Percentiles rank a stretch among this genome's conserved stretches.
phyloP scores from a whole-genome alignment of 2,329 filamentous ascomycete genomes.

The Verruconis gallopava region DNA sequence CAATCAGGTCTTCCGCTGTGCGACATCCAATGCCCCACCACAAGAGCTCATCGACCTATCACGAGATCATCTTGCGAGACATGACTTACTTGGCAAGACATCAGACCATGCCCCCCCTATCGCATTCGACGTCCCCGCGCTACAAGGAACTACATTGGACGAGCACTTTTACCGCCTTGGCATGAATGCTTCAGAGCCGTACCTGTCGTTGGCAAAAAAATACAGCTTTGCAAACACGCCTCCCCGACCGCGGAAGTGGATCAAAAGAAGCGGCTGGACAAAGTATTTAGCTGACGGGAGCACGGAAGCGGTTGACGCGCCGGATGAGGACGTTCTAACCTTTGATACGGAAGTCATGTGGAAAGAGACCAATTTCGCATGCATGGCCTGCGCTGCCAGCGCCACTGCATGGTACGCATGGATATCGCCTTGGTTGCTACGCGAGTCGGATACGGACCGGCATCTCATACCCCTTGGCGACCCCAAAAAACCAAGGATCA shows the following conservation, averaged over 20 bases:
- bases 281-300: constrained; percentile 70
- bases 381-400: constrained; percentile 91
- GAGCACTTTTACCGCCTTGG: constrained; percentile 90
- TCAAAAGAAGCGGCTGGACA: constrained; percentile 76
- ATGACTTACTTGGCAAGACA: constrained; percentile 84
- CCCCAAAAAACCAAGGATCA: constrained; percentile 54
- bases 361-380: constrained; percentile 81
- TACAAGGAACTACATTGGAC: constrained; percentile 73
- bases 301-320: constrained; percentile 59
- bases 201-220: constrained; percentile 57
- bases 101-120: constrained; percentile 62
- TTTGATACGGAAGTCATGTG: constrained; percentile 98
- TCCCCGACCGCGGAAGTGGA: constrained; percentile 58
- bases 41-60: constrained; percentile 66
- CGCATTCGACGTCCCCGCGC: constrained; percentile 67
- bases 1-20: constrained; percentile 67
- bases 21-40: constrained; percentile 40
- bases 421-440: constrained; percentile 89
- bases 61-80: constrained; percentile 66
- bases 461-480: constrained; percentile 85
- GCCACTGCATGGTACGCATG: constrained; percentile 92
- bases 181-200: constrained; percentile 76
- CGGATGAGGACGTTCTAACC: constrained; percentile 68
- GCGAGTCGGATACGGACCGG: constrained; percentile 60
- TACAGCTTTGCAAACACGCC: constrained; percentile 52